Conservation (phyloP, 2,329 filamentous ascomycete species). For the Clathrospora elynae region DNA sequence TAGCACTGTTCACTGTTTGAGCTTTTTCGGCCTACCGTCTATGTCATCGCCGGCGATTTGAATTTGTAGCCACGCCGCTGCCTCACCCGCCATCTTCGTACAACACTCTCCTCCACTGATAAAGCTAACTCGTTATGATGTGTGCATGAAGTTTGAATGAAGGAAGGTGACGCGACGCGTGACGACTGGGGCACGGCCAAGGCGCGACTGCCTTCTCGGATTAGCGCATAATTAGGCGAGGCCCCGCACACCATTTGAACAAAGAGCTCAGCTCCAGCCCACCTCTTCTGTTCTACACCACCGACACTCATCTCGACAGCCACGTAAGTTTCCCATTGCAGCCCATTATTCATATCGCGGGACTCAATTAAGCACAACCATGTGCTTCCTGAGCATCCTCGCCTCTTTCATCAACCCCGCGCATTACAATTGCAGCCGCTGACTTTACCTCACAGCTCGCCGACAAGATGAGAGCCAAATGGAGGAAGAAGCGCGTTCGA, state of each 20-base stretch:
- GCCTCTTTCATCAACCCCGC: constrained; percentile 13
- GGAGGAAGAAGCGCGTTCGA: constrained; percentile 99
- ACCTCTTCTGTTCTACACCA: constrained; percentile 46
- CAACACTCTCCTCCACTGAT: not conserved
- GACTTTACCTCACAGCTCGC: constrained; percentile 42
- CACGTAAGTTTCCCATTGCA: constrained; percentile 42
- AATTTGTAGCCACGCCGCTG: constrained; percentile 39
- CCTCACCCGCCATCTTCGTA: constrained; percentile 33
- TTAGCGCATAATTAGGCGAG: constrained; percentile 25
- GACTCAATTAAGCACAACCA: constrained; percentile 34
- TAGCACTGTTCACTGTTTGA: constrained; percentile 16
- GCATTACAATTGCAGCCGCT: constrained; percentile 27
- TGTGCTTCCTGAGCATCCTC: constrained; percentile 8
- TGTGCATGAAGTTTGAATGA: constrained; percentile 2
- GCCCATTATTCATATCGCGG: constrained; percentile 7
- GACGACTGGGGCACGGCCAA: no score
- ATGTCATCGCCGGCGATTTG: constrained; percentile 17
- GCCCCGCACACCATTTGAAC: constrained; percentile 32
- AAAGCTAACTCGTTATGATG: constrained; percentile 2
- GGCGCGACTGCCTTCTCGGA: not conserved
- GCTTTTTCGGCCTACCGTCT: constrained; percentile 22
- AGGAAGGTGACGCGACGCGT: constrained; percentile 19
- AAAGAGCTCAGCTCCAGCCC: constrained; percentile 22
- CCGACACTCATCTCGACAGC: constrained; percentile 52
- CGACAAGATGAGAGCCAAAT: constrained; percentile 87